Percentiles rank a stretch among this genome's conserved stretches.
These are phyloP conservation scores for Colletotrichum incanum DNA, from an alignment of 2,329 filamentous ascomycete genomes.

Conservation along the genomic window DNA sequence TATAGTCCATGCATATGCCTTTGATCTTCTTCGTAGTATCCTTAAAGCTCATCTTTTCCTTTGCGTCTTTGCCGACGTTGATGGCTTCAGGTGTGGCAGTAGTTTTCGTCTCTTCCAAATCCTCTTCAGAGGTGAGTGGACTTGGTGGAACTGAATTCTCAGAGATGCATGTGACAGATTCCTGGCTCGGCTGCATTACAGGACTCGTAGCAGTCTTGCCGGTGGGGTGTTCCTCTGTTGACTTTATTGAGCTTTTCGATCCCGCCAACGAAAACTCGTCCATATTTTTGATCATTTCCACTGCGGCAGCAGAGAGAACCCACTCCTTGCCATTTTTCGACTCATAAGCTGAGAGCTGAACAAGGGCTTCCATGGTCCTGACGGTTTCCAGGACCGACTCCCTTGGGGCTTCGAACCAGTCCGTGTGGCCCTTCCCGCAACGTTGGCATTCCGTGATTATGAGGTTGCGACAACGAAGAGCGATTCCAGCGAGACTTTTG, in stretches of 20 bases:
- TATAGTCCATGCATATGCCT: no score
- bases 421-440: neutral
- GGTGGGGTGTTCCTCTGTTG: neutral
- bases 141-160: neutral
- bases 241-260: neutral
- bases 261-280: neutral
- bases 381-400: neutral
- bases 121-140: neutral
- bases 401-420: neutral
- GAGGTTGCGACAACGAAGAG: neutral
- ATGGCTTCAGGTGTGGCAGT: neutral
- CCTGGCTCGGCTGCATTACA: neutral
- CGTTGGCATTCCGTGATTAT: neutral
- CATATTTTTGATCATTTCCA: neutral
- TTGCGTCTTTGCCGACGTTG: neutral
- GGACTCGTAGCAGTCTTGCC: neutral
- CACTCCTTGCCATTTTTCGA: neutral
- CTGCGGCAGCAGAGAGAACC: neutral
- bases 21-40: no score
- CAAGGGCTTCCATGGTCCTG: conserved; percentile 1
- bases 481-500: neutral
- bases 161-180: neutral
- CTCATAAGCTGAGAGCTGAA: neutral
- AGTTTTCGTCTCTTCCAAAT: neutral
- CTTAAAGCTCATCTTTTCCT: no score